Evolutionary conservation across 2,329 filamentous ascomycete species (phyloP), one percentile per base, ranked within the genome.

Genomic region (Rosellinia necatrix): DNA sequence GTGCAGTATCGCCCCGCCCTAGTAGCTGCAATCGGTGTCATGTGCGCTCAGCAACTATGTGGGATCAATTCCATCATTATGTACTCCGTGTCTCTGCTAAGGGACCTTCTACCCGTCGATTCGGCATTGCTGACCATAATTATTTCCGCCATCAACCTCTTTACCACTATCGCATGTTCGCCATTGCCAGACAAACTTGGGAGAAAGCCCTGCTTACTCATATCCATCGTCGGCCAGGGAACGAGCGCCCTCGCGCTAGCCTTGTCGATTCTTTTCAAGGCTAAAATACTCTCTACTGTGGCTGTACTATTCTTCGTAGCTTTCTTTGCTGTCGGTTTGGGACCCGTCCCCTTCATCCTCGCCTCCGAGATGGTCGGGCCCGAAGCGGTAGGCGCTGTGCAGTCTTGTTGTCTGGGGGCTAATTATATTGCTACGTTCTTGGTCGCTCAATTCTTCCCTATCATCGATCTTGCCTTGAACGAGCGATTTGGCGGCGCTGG

Each of bases 11-110:
- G 87, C 3, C 87, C 85, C 0, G 89, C 89, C 49, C 87, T 96
- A 50, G 80, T 94, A 57, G 91, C 92, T 4, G 90, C 96, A 3
- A 82, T 96, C 10, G 92, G 91, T 1, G 87, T 96, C 64, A 97
- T 97, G 92, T 81, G 92, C 56, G 88, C 90, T 1, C 94, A 97
- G 71, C 94, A 99, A 72, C 80, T 97, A 32, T 93, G 90, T 56
- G 93, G 91, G 42, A 93, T 97, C 76, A 97, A 99, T 81, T 93
- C 89, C 56, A 93, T 97, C 69, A 89, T 97, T 74, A 97, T 99
- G 92, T 99, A 99, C 74, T 96, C 92, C 2, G 94, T 97, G 5
- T 92, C 90, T 0, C 85, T 99, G 1, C 82, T 99, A 12, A 85
- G 89, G 27, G 86, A 86, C 60, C 82, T 97, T 1, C 82, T 99